A percentile compares a stretch with the other conserved stretches of the same genome.
Evolutionary conservation across 768 basidiomycete genomes (phyloP).

Genomic region (Boletus reticulatus): DNA sequence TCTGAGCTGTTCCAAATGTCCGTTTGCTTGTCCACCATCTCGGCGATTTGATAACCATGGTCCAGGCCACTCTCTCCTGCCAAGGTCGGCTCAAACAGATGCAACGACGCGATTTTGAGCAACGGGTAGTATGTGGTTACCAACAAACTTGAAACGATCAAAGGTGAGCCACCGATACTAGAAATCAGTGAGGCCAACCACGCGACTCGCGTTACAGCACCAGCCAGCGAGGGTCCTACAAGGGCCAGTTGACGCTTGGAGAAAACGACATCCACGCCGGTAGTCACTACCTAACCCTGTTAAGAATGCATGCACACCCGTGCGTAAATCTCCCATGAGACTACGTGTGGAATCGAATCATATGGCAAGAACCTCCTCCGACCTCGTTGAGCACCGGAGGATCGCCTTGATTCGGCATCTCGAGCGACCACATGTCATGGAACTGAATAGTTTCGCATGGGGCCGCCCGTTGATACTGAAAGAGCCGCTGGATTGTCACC

Average conservation of each 20-base stretch:
- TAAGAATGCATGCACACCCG: conserved; percentile 9
- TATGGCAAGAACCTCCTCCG: not conserved
- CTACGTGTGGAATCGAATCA: not conserved
- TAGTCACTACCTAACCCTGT: not conserved
- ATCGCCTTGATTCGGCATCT: not conserved
- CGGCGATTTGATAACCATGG: not conserved
- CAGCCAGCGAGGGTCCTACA: conserved; percentile 1
- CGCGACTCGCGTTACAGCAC: too few species aligned
- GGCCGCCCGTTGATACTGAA: too few species aligned
- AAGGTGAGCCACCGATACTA: too few species aligned
- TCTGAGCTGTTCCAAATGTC: conserved; percentile 1
- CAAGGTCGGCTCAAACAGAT: not conserved
- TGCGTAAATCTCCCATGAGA: conserved; percentile 4
- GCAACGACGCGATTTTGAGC: conserved; percentile 6
- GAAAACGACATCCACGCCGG: conserved; percentile 6
- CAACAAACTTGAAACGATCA: not conserved
- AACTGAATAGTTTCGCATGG: too few species aligned
- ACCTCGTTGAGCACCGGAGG: not conserved
- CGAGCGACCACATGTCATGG: too few species aligned
- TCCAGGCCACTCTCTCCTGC: not conserved
- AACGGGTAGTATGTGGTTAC: not conserved
- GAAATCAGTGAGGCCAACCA: too few species aligned
- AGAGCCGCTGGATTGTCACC: too few species aligned
- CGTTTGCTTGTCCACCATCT: not conserved
- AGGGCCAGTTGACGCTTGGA: conserved; percentile 7